Evolutionary conservation across 345 rosid species (phyloP), one percentile per base, ranked within the genome.

Genomic region (Salix udensis): DNA sequence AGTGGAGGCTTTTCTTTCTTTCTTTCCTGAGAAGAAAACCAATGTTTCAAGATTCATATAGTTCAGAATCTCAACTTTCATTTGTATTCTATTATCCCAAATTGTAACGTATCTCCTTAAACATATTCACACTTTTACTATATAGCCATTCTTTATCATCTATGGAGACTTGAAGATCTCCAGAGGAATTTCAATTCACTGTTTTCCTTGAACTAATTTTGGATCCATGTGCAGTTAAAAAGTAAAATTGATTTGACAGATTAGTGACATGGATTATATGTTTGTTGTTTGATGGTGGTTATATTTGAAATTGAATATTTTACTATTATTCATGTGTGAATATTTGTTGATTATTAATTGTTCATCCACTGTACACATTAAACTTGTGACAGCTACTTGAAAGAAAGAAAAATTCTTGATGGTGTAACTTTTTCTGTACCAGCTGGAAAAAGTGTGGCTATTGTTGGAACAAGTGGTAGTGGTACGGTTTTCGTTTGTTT

Each of bases 401-500:
- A 84, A 58, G 98, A 90, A 77, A 88, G 99, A 80, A 96, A 89
- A 85, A 93, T 91, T 78, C 91, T 96, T 79, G 91, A 96, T 81
- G 97, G 98, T 74, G 86, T 96, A 71, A 92, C 98, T 72, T 96
- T 94, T 85, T 82, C 83, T 48, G 92, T 93, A 65, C 97, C 97
- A 16, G 95, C 97, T 70, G 99, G 97, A 74, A 94, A 92, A 82
- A 96, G 98, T 84, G 93, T 93, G 81, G 99, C 99, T 76, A 91
- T 96, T 82, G 98, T 93, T 78, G 98, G 99, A 77, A 94, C 99
- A n/a, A 96, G 99, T 76, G 98, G 98, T 75, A 96, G 99, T 65
- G 98, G 98, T 92, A 89, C 83, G 89, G 34, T 61, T 79, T 78
- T 52, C 13, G 34, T 73, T 44, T 46, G 46, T 52, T 58, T n/a